Base-by-base conservation (phyloP, 768 basidiomycete species). In the Tulasnella sp. region DNA sequence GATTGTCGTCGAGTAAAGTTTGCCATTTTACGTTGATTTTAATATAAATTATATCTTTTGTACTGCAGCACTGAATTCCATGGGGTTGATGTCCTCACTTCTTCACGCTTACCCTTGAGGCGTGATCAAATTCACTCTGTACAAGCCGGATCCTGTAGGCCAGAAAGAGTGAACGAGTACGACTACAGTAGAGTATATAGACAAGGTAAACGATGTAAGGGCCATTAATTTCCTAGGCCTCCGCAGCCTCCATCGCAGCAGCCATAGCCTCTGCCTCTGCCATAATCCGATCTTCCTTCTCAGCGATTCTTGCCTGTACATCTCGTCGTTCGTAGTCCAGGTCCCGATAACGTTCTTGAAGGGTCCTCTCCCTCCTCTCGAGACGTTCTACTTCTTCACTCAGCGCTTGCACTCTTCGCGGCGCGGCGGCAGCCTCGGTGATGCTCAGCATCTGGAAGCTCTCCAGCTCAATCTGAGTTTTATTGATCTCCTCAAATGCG, bases 291-390 rank as follows among this genome's bases (percentile, higher is more conserved):
- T 97, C 95, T 79, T 98, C 95, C 77, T 93, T 81, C 62, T 78
- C 80, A 3, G 83, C 83, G 37, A 92, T 84, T 63, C 88, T 84
- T 26, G 80, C 82, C 76, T 85, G 84, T 2, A 85, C 81, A 65
- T 90, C 89, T 66, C 84, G 81, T 76, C 87, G 83, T 80, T 94
- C 90, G 72, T 83, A 81, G 72, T 89, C 87, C 74, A 98, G 79
- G 76, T 95, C 95, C n/a, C 86, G 88, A 80, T 96, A 97, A 65
- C 87, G 82, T 75, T 85, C 85, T 81, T 99, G 97, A 75, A 97
- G 81, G 76, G 86, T 80, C 69, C 84, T 82, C 81, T 98, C 97
- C 75, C 91, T 83, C 73, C 84, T 81, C 78, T 92, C 90, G 35
- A 98, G 83, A 74, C 81, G 83, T 41, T 90, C 89, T 29, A 98